Percentiles rank a stretch among this genome's conserved stretches.
These are phyloP conservation scores for Pseudoscleropodium purum DNA, from an alignment of 225 moss, liverwort and hornwort species.

Conservation along the genomic window DNA sequence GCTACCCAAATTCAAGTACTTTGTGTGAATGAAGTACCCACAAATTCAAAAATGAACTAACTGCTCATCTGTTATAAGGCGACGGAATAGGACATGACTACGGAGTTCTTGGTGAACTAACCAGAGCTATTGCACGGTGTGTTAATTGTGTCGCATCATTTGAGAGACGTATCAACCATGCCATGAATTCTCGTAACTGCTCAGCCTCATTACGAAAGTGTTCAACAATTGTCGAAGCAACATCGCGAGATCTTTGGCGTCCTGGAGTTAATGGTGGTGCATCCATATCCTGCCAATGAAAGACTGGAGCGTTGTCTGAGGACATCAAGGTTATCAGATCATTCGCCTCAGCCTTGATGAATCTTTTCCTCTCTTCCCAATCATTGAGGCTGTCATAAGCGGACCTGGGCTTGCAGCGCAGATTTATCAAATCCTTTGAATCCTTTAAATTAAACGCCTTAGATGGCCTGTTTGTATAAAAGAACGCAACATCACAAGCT, in stretches of 20 bases:
- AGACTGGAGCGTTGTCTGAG: background rate
- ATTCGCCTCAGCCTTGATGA: background rate
- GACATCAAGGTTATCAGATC: background rate
- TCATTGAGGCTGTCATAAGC: background rate
- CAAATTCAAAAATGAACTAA: background rate
- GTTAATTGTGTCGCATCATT: background rate
- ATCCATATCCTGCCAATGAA: background rate
- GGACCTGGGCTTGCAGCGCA: background rate
- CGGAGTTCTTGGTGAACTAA: background rate
- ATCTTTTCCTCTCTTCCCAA: background rate
- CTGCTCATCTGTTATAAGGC: background rate
- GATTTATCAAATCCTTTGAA: background rate
- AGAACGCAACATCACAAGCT: background rate
- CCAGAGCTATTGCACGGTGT: background rate
- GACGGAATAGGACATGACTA: background rate
- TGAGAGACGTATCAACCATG: background rate
- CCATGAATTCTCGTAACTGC: background rate
- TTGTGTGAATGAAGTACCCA: background rate
- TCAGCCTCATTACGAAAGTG: background rate
- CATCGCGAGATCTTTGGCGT: background rate
- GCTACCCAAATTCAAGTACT: too few species aligned
- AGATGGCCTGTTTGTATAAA: background rate
- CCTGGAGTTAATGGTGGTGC: background rate
- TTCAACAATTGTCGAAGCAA: background rate
- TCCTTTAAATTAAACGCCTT: background rate